phyloP scores from a whole-genome alignment of 257 asterid species.

The Nicotiana noctiflora region DNA sequence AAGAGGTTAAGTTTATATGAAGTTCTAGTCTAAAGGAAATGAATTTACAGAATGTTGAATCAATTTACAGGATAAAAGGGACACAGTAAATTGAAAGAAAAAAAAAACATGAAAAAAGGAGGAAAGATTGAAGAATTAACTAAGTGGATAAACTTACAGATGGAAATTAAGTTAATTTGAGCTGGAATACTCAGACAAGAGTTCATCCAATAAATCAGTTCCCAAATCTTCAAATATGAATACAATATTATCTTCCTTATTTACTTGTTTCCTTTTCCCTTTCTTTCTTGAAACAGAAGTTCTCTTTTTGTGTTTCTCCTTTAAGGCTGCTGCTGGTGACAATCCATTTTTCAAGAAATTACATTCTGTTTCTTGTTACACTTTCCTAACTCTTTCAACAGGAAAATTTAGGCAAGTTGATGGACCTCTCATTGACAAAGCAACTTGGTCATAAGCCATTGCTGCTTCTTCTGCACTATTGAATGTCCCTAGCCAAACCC shows the following conservation, averaged over 20 bases:
- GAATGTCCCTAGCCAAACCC: slow-evolving; percentile 44
- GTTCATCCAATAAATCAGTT: slow-evolving; percentile 27
- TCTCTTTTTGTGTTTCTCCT: slow-evolving; percentile 25
- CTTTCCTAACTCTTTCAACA: slow-evolving; percentile 19
- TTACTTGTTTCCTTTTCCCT: neutral
- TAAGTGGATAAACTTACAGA: neutral
- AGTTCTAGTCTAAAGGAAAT: neutral
- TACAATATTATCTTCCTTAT: slow-evolving; percentile 10
- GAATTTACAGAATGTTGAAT: neutral
- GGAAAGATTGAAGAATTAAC: neutral
- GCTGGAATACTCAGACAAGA: slow-evolving; percentile 7
- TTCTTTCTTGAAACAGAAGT: neutral
- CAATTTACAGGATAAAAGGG: neutral
- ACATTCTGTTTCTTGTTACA: slow-evolving; percentile 7
- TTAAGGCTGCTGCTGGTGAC: slow-evolving; percentile 33
- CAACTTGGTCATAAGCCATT: slow-evolving; percentile 36
- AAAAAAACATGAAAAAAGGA: neutral
- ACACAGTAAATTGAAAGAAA: neutral
- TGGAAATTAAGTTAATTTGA: neutral
- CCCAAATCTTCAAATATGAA: slow-evolving; percentile 28
- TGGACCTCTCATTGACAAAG: slow-evolving; percentile 23
- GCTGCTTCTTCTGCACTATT: slow-evolving; percentile 30
- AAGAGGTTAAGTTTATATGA: neutral
- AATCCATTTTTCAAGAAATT: slow-evolving; percentile 10
- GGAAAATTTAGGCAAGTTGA: slow-evolving; percentile 25